A percentile compares a stretch with the other conserved stretches of the same genome.
These are phyloP conservation scores for Botryosphaeria dothidea DNA, from an alignment of 2,329 filamentous ascomycete species.

Conservation along the genomic window DNA sequence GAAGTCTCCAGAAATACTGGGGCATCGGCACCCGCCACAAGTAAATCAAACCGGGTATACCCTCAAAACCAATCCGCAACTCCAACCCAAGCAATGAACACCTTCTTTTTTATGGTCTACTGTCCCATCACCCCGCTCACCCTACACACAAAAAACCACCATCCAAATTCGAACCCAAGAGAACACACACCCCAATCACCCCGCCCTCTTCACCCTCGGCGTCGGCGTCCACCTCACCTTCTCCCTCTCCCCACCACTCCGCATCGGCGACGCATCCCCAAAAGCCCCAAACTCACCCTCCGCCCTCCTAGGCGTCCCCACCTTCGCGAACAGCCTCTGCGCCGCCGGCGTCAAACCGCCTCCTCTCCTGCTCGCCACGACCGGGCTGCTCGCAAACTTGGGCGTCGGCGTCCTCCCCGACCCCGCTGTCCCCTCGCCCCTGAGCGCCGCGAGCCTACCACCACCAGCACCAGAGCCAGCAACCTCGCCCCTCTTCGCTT, in stretches of 20 bases:
- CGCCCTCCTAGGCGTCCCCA: slow-evolving; percentile 33
- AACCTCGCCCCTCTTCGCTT: background rate
- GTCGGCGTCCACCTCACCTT: slow-evolving; percentile 32
- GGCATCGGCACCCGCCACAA: too few species aligned
- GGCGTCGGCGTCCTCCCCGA: slow-evolving; percentile 59
- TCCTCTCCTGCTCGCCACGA: slow-evolving; percentile 50
- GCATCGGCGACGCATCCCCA: slow-evolving; percentile 24
- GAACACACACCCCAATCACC: background rate
- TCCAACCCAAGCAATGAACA: too few species aligned
- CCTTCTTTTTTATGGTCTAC: too few species aligned
- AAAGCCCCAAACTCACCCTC: slow-evolving; percentile 34
- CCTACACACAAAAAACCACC: too few species aligned
- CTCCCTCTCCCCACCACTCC: slow-evolving; percentile 16
- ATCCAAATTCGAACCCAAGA: background rate
- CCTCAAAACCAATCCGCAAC: too few species aligned
- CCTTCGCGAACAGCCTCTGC: slow-evolving; percentile 38
- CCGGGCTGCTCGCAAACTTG: slow-evolving; percentile 59
- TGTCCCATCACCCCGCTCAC: too few species aligned
- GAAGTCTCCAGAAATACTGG: too few species aligned
- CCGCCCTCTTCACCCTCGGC: slow-evolving; percentile 28
- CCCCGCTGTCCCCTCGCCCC: background rate
- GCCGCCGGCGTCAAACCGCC: slow-evolving; percentile 53
- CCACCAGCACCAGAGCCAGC: background rate
- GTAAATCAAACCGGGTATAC: too few species aligned
- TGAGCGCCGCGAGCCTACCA: background rate